Conservation (phyloP, 345 rosid species). For the Citrus trifoliata region DNA sequence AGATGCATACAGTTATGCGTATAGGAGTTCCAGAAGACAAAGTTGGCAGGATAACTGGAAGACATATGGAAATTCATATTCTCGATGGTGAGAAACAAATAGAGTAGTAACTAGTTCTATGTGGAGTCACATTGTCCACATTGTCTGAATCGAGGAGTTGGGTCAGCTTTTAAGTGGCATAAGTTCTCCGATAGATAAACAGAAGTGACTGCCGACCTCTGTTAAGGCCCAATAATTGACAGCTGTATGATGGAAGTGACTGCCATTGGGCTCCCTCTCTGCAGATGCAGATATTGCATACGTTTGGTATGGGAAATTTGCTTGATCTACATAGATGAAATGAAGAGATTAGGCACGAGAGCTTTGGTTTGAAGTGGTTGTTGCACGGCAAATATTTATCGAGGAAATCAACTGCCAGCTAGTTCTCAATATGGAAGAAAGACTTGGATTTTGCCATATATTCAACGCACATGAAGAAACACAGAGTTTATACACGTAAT, state of each 20-base stretch:
- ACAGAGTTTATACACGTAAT: neutral
- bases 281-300: neutral
- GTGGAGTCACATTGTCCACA: neutral
- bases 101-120: neutral
- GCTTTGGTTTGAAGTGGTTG: neutral
- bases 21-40: conserved; percentile 37
- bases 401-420: neutral
- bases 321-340: neutral
- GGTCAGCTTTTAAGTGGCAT: neutral
- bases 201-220: neutral
- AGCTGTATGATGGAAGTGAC: neutral
- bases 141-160: conserved; percentile 4
- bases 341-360: neutral
- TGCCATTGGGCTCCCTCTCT: neutral
- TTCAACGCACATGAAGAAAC: neutral
- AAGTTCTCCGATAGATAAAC: neutral
- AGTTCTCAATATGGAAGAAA: neutral
- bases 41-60: conserved; percentile 41
- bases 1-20: conserved; percentile 30
- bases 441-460: neutral
- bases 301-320: too few relatives aligned
- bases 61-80: conserved; percentile 28
- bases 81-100: conserved; percentile 35
- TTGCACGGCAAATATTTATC: neutral
- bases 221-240: neutral